Conservation (phyloP, 805 yeast genomes). For the Priceomyces castillae region DNA sequence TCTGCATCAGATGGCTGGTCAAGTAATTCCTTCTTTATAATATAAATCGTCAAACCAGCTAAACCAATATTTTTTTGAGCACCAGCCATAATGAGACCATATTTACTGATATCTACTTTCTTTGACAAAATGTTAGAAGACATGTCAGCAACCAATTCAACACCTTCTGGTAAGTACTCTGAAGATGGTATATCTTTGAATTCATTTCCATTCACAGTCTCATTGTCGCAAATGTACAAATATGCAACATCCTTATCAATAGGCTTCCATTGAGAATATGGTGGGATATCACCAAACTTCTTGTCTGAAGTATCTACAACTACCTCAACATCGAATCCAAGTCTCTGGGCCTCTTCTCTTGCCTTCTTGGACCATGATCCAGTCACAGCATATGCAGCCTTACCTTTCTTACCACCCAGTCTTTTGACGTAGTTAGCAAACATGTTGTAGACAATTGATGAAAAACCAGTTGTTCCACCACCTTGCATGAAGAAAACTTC, state of each 20-base stretch:
- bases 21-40: conserved; percentile 76
- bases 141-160: conserved; percentile 90
- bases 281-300: conserved; percentile 67
- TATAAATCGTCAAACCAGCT: conserved; percentile 92
- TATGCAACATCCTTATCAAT: conserved; percentile 64
- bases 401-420: conserved; percentile 66
- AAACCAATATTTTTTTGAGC: conserved; percentile 98
- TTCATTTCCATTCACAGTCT: conserved; percentile 95
- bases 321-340: conserved; percentile 72
- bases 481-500: conserved; percentile 96
- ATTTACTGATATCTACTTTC: conserved; percentile 74
- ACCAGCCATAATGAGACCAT: conserved; percentile 92
- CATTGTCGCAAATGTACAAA: conserved; percentile 92
- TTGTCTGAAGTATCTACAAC: conserved; percentile 62
- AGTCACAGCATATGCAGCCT: conserved; percentile 82
- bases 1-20: conserved; percentile 64
- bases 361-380: conserved; percentile 95
- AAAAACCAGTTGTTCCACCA: conserved; percentile 96
- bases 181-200: conserved; percentile 53
- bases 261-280: conserved; percentile 61
- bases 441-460: conserved; percentile 80
- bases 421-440: conserved; percentile 70
- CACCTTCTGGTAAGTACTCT: conserved; percentile 57
- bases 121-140: conserved; percentile 89
- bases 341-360: conserved; percentile 77